Percentiles rank a stretch among this genome's conserved stretches.
Evolutionary conservation across 2,329 filamentous ascomycete genomes (phyloP).

Genomic region (Davidsoniella australis): DNA sequence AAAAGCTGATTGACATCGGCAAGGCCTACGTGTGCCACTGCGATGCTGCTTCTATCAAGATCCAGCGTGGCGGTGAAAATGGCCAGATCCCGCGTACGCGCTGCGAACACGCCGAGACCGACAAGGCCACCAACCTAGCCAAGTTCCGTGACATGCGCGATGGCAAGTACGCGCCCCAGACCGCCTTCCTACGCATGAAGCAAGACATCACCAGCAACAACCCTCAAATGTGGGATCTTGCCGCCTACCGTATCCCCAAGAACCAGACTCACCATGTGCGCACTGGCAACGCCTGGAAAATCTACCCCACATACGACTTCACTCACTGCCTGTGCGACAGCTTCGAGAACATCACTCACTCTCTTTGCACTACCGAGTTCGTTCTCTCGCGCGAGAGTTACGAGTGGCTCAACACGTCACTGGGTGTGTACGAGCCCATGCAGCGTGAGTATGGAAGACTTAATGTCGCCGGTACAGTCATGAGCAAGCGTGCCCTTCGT

Average conservation of each 20-base stretch:
- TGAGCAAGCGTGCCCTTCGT: slow-evolving; percentile 72
- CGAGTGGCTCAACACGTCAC: slow-evolving; percentile 69
- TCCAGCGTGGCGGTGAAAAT: slow-evolving; percentile 65
- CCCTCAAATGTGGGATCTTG: slow-evolving; percentile 92
- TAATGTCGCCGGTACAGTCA: slow-evolving; percentile 67
- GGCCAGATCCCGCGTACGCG: slow-evolving; percentile 54
- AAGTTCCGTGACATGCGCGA: slow-evolving; percentile 86
- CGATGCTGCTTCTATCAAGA: slow-evolving; percentile 64
- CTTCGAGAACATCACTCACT: slow-evolving; percentile 83
- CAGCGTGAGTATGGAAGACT: slow-evolving; percentile 59
- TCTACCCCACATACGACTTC: slow-evolving; percentile 92
- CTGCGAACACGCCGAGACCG: slow-evolving; percentile 62
- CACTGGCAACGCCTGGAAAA: slow-evolving; percentile 71
- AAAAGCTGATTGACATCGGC: slow-evolving; percentile 59
- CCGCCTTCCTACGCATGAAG: slow-evolving; percentile 85
- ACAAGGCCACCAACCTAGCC: slow-evolving; percentile 55
- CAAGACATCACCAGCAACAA: slow-evolving; percentile 71
- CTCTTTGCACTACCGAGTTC: slow-evolving; percentile 86
- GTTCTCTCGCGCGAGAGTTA: slow-evolving; percentile 72
- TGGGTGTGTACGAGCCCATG: slow-evolving; percentile 81
- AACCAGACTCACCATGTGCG: slow-evolving; percentile 55
- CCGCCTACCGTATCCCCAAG: slow-evolving; percentile 71
- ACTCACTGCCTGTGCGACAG: slow-evolving; percentile 83
- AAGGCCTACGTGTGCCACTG: slow-evolving; percentile 80
- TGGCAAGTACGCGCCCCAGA: slow-evolving; percentile 71